Percentiles rank a stretch among this genome's conserved stretches.
These are phyloP conservation scores for Leishmania mexicana DNA, from an alignment of 208 protist species.

Conservation along the genomic window DNA sequence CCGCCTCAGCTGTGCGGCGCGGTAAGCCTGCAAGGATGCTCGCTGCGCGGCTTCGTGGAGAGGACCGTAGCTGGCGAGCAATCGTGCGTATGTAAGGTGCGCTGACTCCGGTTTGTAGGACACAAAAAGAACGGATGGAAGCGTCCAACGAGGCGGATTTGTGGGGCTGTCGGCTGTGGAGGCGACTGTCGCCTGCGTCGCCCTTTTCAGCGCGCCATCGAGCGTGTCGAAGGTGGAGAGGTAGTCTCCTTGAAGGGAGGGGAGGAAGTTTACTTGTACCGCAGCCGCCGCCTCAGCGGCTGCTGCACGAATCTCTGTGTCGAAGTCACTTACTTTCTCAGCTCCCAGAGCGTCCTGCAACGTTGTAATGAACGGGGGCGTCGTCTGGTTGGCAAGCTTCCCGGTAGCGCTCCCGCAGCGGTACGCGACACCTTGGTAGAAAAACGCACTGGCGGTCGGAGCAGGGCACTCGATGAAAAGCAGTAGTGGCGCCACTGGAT, in stretches of 20 bases:
- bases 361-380: not conserved
- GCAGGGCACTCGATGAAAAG: conserved; percentile 69
- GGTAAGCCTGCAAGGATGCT: conserved; percentile 30
- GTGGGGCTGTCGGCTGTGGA: not conserved
- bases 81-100: conserved; percentile 59
- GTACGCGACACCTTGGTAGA: conserved; percentile 77
- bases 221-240: conserved; percentile 61
- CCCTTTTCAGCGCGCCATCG: conserved; percentile 29
- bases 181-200: conserved; percentile 3
- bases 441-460: conserved; percentile 55
- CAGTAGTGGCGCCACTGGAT: conserved; percentile 29
- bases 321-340: conserved; percentile 14
- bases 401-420: conserved; percentile 25
- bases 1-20: conserved; percentile 28
- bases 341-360: conserved; percentile 32
- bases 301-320: conserved; percentile 1
- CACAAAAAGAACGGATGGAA: conserved; percentile 66
- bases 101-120: conserved; percentile 51
- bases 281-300: conserved; percentile 1
- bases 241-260: conserved; percentile 50
- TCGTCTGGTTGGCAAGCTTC: conserved; percentile 27
- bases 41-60: conserved; percentile 60
- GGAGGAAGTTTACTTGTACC: conserved; percentile 41
- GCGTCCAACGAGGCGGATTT: not conserved
- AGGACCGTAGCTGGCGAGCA: conserved; percentile 72